Evolutionary conservation across 306 rosid species (phyloP).

Genomic region (Geum urbanum): DNA sequence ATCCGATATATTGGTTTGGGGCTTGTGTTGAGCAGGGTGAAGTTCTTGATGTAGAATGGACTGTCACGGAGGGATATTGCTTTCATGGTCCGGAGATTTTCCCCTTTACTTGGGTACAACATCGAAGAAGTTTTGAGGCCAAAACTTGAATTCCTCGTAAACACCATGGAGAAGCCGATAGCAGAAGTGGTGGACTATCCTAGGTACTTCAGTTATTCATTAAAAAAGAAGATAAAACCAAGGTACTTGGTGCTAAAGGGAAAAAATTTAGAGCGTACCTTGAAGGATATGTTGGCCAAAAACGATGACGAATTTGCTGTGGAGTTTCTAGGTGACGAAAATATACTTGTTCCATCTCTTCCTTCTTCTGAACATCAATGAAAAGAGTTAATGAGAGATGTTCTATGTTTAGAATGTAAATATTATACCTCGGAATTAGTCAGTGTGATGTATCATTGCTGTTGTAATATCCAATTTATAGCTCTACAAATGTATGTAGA

Average conservation of each 20-base stretch:
- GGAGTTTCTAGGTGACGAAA: constrained; percentile 38
- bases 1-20: constrained; percentile 13
- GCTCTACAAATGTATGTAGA: not conserved
- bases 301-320: constrained; percentile 77
- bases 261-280: constrained; percentile 58
- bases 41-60: constrained; percentile 62
- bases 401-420: constrained; percentile 25
- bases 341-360: constrained; percentile 24
- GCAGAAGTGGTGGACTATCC: constrained; percentile 77
- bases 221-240: constrained; percentile 83
- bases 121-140: constrained; percentile 73
- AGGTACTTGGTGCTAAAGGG: constrained; percentile 62
- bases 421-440: constrained; percentile 16
- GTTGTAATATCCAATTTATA: constrained; percentile 3
- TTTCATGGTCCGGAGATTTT: constrained; percentile 67
- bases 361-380: constrained; percentile 11
- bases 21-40: constrained; percentile 44
- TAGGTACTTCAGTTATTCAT: constrained; percentile 86
- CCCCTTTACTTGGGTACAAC: constrained; percentile 83
- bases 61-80: constrained; percentile 60
- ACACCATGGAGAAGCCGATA: constrained; percentile 72
- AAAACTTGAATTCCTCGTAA: constrained; percentile 67
- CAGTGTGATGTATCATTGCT: not conserved
- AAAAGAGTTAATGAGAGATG: not conserved
- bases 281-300: constrained; percentile 79